Conservation (phyloP, 805 yeast species). For the Candida ascalaphidarum region DNA sequence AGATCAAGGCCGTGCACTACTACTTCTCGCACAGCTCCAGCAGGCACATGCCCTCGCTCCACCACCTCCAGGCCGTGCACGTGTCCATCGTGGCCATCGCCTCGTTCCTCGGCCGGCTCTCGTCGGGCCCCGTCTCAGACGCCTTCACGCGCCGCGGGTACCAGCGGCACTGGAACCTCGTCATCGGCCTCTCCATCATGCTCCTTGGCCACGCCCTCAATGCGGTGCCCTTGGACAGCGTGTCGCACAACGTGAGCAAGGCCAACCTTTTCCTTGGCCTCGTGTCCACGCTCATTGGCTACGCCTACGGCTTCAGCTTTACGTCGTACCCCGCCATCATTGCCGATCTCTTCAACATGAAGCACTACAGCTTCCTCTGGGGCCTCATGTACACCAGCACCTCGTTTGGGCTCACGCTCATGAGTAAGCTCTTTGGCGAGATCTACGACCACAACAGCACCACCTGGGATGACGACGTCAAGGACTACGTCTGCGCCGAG, state of each 20-base stretch:
- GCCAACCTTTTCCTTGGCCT: constrained; percentile 13
- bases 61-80: constrained; percentile 20
- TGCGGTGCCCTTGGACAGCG: constrained; percentile 5
- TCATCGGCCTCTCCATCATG: constrained; percentile 20
- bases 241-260: constrained; percentile 5
- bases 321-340: constrained; percentile 25
- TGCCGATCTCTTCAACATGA: constrained; percentile 24
- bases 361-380: constrained; percentile 24
- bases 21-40: constrained; percentile 8
- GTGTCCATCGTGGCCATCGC: constrained; percentile 23
- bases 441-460: constrained; percentile 18
- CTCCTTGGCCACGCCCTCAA: constrained; percentile 17
- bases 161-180: constrained; percentile 25
- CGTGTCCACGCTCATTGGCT: constrained; percentile 20
- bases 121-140: constrained; percentile 25
- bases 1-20: constrained; percentile 19
- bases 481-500: constrained; percentile 13
- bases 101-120: constrained; percentile 22
- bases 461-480: constrained; percentile 7
- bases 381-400: constrained; percentile 25
- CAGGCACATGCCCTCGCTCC: constrained; percentile 7
- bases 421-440: constrained; percentile 23
- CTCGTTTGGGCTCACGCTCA: constrained; percentile 19
- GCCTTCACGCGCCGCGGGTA: constrained; percentile 12
- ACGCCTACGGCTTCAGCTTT: constrained; percentile 26